Evolutionary conservation across 2,329 filamentous ascomycete genomes (phyloP).

Genomic region (Cladosporium oxysporum): DNA sequence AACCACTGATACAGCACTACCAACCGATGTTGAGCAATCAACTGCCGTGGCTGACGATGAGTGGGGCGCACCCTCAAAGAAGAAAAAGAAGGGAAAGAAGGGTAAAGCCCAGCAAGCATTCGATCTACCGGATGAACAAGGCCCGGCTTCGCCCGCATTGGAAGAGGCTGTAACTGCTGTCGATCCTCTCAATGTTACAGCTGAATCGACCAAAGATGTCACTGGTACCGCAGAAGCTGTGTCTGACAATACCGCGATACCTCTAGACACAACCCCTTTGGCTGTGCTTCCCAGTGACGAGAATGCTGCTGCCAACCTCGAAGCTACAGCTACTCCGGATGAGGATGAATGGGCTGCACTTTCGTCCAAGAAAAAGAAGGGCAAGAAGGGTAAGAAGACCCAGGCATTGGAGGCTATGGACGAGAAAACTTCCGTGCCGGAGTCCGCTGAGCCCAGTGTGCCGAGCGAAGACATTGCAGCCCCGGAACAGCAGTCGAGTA

Average conservation of each 20-base stretch:
- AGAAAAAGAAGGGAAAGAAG: slow-evolving; percentile 30
- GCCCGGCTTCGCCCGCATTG: neutral
- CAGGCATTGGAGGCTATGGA: neutral
- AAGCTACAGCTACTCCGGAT: neutral
- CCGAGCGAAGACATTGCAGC: neutral
- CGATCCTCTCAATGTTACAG: neutral
- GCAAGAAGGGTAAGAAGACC: slow-evolving; percentile 25
- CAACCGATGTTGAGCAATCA: neutral
- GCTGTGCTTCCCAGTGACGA: neutral
- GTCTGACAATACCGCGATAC: neutral
- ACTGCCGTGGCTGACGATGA: slow-evolving; percentile 20
- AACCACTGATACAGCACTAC: neutral
- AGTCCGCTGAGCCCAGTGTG: neutral
- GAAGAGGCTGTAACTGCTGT: neutral
- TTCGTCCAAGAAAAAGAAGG: slow-evolving; percentile 24
- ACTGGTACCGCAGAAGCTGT: neutral
- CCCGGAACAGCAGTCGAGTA: neutral
- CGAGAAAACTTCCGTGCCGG: neutral
- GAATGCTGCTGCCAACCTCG: neutral
- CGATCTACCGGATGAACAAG: neutral
- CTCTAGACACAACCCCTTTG: neutral
- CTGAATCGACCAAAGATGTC: neutral
- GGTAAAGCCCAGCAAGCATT: neutral
- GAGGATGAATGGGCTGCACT: slow-evolving; percentile 22
- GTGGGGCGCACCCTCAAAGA: slow-evolving; percentile 18